phyloP scores from a whole-genome alignment of 78 protist genomes.

The Dictyostelium citrinum region DNA sequence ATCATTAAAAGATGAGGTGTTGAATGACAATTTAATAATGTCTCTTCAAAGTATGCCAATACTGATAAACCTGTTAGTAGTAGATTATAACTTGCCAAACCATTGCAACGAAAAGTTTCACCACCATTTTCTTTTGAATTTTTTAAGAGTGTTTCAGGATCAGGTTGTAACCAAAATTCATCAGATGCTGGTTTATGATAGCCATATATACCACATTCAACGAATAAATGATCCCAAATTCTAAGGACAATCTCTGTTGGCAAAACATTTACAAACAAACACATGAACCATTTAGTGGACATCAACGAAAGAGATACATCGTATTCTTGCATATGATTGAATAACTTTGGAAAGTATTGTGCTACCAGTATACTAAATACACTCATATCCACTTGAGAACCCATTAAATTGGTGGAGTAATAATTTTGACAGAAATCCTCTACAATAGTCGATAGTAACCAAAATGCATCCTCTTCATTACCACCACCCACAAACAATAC shows the following conservation, averaged over 20 bases:
- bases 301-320: conserved; percentile 39
- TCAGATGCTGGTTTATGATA: conserved; percentile 28
- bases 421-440: conserved; percentile 78
- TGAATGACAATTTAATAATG: conserved; percentile 25
- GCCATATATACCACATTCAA: conserved; percentile 76
- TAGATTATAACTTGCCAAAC: conserved; percentile 65
- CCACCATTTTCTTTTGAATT: background rate
- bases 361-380: conserved; percentile 60
- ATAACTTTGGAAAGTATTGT: conserved; percentile 17
- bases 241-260: conserved; percentile 74
- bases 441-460: conserved; percentile 81
- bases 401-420: conserved; percentile 80
- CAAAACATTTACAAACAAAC: conserved; percentile 71
- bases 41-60: conserved; percentile 7
- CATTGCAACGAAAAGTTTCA: conserved; percentile 20
- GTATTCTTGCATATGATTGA: background rate
- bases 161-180: conserved; percentile 9
- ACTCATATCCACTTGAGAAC: conserved; percentile 69
- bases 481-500: conserved; percentile 65
- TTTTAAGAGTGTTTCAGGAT: background rate
- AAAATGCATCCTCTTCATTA: conserved; percentile 90
- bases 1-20: conserved; percentile 18
- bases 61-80: conserved; percentile 51
- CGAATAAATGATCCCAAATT: conserved; percentile 67
- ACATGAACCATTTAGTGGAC: conserved; percentile 84